These are phyloP conservation scores for Paramecium biaurelia DNA, from an alignment of 73 alveolate genomes.

Conservation along the genomic window DNA sequence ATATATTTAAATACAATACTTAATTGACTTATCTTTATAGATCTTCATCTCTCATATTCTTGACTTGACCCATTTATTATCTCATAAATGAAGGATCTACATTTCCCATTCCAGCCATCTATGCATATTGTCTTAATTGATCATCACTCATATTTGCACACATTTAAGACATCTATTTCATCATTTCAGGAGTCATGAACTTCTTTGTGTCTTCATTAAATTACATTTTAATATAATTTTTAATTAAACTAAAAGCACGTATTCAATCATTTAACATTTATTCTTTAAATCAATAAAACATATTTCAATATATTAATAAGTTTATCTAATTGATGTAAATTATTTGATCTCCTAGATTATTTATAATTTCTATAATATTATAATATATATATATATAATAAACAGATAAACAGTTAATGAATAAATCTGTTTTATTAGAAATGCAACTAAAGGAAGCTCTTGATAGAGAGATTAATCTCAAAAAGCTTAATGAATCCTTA, in stretches of 20 bases:
- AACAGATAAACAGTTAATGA: not conserved
- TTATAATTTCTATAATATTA: not conserved
- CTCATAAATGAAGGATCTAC: constrained; percentile 25
- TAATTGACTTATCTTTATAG: not conserved
- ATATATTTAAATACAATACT: not conserved
- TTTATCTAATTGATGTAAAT: no score
- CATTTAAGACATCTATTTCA: constrained; percentile 51
- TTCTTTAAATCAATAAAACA: no score
- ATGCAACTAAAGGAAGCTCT: not conserved
- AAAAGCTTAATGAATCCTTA: not conserved
- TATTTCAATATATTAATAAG: not conserved
- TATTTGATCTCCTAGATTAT: not conserved
- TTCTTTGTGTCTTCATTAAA: not conserved
- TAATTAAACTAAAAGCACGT: not conserved
- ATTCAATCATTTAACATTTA: not conserved
- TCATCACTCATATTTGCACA: constrained; percentile 50
- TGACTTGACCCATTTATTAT: not conserved
- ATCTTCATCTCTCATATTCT: not conserved
- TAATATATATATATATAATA: not conserved
- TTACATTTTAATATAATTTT: not conserved
- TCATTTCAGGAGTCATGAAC: constrained; percentile 51
- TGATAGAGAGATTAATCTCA: not conserved
- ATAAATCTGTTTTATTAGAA: not conserved
- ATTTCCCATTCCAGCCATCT: constrained; percentile 15
- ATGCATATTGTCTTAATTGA: constrained; percentile 44